A percentile compares a stretch with the other conserved stretches of the same genome.
Conservation (phyloP, 2,329 filamentous ascomycete species). For the Fusarium mexicanum region DNA sequence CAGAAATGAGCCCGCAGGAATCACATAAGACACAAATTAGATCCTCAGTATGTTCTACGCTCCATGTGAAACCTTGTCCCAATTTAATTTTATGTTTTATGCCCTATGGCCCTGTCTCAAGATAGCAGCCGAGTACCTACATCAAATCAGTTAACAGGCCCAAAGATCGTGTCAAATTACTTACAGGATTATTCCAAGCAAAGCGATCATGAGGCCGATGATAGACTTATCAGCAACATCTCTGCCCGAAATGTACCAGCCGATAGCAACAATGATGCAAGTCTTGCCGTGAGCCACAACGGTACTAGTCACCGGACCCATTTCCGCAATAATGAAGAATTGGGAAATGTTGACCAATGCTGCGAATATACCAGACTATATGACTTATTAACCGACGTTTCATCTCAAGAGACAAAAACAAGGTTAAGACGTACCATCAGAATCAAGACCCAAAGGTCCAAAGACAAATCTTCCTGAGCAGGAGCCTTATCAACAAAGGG, state of each 20-base stretch:
- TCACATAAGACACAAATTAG: not conserved
- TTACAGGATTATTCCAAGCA: not conserved
- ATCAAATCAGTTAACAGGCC: not conserved
- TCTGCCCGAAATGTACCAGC: not conserved
- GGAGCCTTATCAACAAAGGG: not conserved
- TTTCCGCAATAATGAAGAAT: not conserved
- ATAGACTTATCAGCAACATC: not conserved
- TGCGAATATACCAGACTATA: not conserved
- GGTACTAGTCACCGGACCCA: not conserved
- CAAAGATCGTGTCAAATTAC: not conserved
- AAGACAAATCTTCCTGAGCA: not conserved
- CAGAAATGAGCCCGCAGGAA: too few species aligned
- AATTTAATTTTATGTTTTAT: accelerated
- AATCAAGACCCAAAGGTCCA: not conserved
- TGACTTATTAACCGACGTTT: accelerated
- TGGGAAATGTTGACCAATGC: not conserved
- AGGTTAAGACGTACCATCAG: accelerated
- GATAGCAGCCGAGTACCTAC: not conserved
- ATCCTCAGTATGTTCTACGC: accelerated
- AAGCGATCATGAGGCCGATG: not conserved
- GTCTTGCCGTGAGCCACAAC: not conserved
- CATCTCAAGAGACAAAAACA: too few species aligned
- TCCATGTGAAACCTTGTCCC: accelerated
- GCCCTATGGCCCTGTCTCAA: not conserved
- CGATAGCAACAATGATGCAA: not conserved